Conservation (phyloP, 176 grass and related monocot species). For the Oryza meridionalis region DNA sequence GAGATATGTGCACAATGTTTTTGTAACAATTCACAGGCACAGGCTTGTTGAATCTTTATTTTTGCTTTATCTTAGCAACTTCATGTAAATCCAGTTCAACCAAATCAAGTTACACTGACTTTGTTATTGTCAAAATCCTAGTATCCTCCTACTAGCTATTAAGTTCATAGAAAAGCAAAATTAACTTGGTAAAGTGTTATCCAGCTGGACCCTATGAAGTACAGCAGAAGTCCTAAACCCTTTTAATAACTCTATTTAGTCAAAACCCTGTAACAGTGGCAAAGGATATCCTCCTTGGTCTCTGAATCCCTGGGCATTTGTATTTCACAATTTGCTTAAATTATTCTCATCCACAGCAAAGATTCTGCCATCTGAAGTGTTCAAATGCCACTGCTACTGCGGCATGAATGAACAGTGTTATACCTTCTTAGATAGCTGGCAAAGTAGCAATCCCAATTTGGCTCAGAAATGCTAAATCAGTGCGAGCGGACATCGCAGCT, state of each 20-base stretch:
- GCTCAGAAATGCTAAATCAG: conserved; percentile 8
- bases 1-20: neutral
- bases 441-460: neutral
- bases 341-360: neutral
- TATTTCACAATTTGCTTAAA: conserved; percentile 4
- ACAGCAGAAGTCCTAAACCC: conserved; percentile 7
- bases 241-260: neutral
- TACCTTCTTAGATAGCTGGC: conserved; percentile 14
- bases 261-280: neutral
- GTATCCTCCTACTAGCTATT: conserved; percentile 1
- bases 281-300: neutral
- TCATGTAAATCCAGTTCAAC: conserved; percentile 18
- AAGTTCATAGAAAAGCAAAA: neutral
- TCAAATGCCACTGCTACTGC: neutral
- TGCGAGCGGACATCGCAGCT: neutral
- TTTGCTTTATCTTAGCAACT: conserved; percentile 24
- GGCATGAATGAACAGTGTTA: neutral
- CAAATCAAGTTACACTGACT: conserved; percentile 14
- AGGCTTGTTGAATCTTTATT: neutral
- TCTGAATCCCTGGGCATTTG: conserved; percentile 4
- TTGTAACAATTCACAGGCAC: neutral
- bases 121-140: neutral
- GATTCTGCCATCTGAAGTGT: neutral
- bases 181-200: neutral
- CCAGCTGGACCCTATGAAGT: neutral